Base-by-base conservation (phyloP, 257 asterid species). In the Fraxinus americana region DNA sequence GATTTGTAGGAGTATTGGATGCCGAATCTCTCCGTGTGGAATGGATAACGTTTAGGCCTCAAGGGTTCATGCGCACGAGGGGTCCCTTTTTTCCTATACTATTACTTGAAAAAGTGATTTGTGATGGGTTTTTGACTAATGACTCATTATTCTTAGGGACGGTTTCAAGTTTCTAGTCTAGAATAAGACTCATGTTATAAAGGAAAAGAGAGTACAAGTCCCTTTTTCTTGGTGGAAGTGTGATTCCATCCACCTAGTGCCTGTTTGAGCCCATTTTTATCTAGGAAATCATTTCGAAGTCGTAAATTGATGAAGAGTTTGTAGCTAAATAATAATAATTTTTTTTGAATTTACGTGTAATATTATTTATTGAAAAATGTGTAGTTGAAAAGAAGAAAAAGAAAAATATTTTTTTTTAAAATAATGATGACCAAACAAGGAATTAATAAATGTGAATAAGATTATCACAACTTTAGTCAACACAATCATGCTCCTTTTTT, bases 201-300 rank as follows among this genome's bases (percentile, higher is more conserved):
- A 50, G 7, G 61, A 5, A 13, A 32, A n/a, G n/a, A 72, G 68
- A 70, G 41, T 38, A 73, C 79, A 78, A 71, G 59, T 39, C 45
- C 23, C 32, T 76, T 84, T 32, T 61, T 71, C 29, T 81, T 80
- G 89, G 92, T 88, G 91, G 91, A 88, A 86, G 79, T 73, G 88
- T 90, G 87, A 90, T 90, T 80, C 86, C 80, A 83, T 78, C 9
- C 21, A 27, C 77, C 19, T 61, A 38, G 8, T 30, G 34, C 34
- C 3, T 30, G 34, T 30, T 30, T 30, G 34, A 29, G 4, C 34
- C 3, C 34, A 30, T 30, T 30, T 30, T 30, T 30, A 30, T 30
- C 2, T 30, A 30, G 0, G 34, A 30, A 30, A 30, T 30, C 34
- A 30, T 30, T 30, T 30, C 2, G 34, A 2, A 30, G 4, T 2